A percentile compares a stretch with the other conserved stretches of the same genome.
Evolutionary conservation across 2,329 filamentous ascomycete genomes (phyloP).

Genomic region (Colletotrichum siamense): DNA sequence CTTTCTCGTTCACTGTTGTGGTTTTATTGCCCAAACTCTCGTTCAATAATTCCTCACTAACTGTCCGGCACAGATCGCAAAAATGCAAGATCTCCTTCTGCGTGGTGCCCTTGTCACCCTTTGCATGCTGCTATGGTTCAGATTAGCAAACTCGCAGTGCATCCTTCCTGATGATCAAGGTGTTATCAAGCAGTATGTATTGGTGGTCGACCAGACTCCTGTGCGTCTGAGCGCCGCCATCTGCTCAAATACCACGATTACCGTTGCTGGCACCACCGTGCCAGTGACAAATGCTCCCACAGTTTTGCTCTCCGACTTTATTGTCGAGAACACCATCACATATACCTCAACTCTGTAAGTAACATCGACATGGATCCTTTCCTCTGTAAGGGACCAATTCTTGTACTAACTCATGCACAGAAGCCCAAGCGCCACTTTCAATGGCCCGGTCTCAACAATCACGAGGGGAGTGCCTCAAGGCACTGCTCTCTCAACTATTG

Average conservation of each 20-base stretch:
- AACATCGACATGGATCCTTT: neutral
- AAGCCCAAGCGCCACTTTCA: neutral
- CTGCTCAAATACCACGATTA: constrained; percentile 5
- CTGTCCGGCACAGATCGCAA: neutral
- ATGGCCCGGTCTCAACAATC: neutral
- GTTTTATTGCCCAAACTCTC: neutral
- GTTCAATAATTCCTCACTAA: neutral
- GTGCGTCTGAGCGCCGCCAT: neutral
- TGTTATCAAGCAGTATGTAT: neutral
- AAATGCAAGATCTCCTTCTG: neutral
- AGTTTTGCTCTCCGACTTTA: neutral
- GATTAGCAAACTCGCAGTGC: neutral
- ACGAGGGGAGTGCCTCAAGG: neutral
- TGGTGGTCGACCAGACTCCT: neutral
- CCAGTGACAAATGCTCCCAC: constrained; percentile 4
- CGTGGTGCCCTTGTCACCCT: neutral
- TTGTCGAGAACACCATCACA: neutral
- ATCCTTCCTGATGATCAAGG: neutral
- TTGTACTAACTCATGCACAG: neutral
- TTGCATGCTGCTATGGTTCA: neutral
- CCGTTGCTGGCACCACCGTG: neutral
- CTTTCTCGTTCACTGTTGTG: neutral
- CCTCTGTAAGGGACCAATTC: neutral
- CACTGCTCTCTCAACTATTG: neutral
- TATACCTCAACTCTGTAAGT: neutral